Evolutionary conservation across 2,329 filamentous ascomycete species (phyloP), one percentile per base, ranked within the genome.

Genomic region (Aspergillus novofumigatus): DNA sequence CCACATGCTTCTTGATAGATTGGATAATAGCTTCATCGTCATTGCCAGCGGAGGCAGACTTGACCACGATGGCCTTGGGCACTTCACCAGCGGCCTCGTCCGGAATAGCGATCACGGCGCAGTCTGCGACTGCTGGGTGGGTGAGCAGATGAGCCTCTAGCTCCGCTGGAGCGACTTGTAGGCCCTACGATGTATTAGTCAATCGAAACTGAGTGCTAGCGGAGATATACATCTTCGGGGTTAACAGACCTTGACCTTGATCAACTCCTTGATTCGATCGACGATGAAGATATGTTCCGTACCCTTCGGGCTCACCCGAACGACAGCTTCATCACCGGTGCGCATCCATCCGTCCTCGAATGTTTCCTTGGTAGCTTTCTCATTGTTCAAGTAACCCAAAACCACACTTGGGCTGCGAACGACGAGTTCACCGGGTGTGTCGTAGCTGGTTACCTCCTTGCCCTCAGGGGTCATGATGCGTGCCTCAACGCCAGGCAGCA

Each of bases 331-430:
- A 66, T 97, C 92, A 5, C 92, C 92, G 0, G 92, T 96, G 44
- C 83, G 84, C 81, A 96, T 85, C 85, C 91, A 94, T n/a, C 81
- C 80, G 62, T 92, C 86, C 1, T 86, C 80, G 67, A 91, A 97
- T 0, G 92, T 94, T 70, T 95, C 91, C 52, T 83, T 80, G 21
- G 87, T 95, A 3, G 92, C 91, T 67, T 89, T 87, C 48, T 89
- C 86, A 68, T 96, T 96, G 75, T 95, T 89, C 53, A 96, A 77
- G 65, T 97, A 97, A 1, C 92, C 92, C 0, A 96, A 75, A 0
- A 89, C 86, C 1, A 95, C 84, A 1, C 87, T 86, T 0, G 91
- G 92, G 0, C 85, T 85, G 69, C 91, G 89, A 23, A 96, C 83
- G 20, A 90, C 80, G 14, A 97, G 81, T 73, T 97, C 92, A 38